phyloP scores from a whole-genome alignment of 2,329 filamentous ascomycete genomes.

The Clonostachys rhizophaga region DNA sequence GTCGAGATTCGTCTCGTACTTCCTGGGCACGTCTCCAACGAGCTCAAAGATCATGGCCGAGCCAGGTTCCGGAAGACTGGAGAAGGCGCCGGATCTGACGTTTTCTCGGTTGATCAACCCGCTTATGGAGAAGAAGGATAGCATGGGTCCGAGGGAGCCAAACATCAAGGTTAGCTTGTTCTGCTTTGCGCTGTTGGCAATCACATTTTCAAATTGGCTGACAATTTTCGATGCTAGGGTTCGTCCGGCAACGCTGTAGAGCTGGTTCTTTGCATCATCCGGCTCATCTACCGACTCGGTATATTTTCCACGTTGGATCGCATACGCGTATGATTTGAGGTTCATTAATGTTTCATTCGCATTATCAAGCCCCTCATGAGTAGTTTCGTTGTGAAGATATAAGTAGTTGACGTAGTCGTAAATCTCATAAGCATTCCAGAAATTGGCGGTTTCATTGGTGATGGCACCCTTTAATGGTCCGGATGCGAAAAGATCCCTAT shows the following conservation, averaged over 20 bases:
- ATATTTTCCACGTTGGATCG: conserved; percentile 55
- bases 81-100: conserved; percentile 32
- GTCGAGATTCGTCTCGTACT: conserved; percentile 14
- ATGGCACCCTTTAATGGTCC: conserved; percentile 28
- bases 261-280: conserved; percentile 21
- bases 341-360: conserved; percentile 24
- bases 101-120: conserved; percentile 44
- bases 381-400: conserved; percentile 43
- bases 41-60: conserved; percentile 73
- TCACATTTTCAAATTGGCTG: conserved; percentile 32
- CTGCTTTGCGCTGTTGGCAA: conserved; percentile 26
- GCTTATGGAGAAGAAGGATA: conserved; percentile 48
- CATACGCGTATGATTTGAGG: conserved; percentile 60
- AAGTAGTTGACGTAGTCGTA: conserved; percentile 53
- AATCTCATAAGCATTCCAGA: conserved; percentile 44
- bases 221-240: conserved; percentile 42
- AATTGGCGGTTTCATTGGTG: conserved; percentile 25
- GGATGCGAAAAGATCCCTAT: conserved; percentile 32
- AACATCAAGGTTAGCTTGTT: conserved; percentile 49
- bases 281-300: conserved; percentile 47
- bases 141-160: conserved; percentile 47
- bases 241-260: conserved; percentile 47
- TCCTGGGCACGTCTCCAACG: conserved; percentile 18
- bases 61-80: conserved; percentile 59
- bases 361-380: conserved; percentile 27